Conservation (phyloP, 805 yeast genomes). For the Wickerhamiella alocasiicola region DNA sequence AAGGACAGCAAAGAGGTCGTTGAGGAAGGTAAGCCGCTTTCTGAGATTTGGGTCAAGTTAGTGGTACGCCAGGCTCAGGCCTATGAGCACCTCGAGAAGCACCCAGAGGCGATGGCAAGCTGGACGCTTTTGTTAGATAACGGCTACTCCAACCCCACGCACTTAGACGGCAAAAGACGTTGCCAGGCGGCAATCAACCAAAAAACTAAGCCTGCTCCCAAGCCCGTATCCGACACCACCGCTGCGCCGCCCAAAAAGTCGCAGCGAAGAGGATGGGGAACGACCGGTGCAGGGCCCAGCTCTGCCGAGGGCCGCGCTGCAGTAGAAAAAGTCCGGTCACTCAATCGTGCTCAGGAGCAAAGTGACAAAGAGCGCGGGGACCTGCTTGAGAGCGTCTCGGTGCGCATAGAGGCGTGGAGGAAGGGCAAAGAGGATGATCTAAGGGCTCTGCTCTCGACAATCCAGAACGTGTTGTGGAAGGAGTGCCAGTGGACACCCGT, state of each 20-base stretch:
- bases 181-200: slow-evolving; percentile 45
- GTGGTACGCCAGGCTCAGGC: slow-evolving; percentile 67
- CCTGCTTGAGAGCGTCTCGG: slow-evolving; percentile 52
- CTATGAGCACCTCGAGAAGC: slow-evolving; percentile 65
- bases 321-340: slow-evolving; percentile 38
- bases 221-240: background rate
- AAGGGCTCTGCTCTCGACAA: slow-evolving; percentile 58
- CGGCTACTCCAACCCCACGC: slow-evolving; percentile 51
- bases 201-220: slow-evolving; percentile 24
- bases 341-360: slow-evolving; percentile 34
- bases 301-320: slow-evolving; percentile 33
- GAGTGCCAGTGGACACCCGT: slow-evolving; percentile 55
- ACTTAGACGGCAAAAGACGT: slow-evolving; percentile 73
- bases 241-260: slow-evolving; percentile 5
- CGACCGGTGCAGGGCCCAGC: slow-evolving; percentile 20
- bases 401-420: slow-evolving; percentile 49
- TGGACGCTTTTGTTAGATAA: slow-evolving; percentile 54
- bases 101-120: slow-evolving; percentile 44
- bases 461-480: slow-evolving; percentile 59
- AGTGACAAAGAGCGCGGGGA: slow-evolving; percentile 46
- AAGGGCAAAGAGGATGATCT: slow-evolving; percentile 68
- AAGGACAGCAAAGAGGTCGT: slow-evolving; percentile 29
- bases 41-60: slow-evolving; percentile 64
- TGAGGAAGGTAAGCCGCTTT: slow-evolving; percentile 43
- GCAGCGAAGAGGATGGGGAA: slow-evolving; percentile 20